These are phyloP conservation scores for Nicotiana undulata DNA, from an alignment of 257 asterid species.

Conservation along the genomic window DNA sequence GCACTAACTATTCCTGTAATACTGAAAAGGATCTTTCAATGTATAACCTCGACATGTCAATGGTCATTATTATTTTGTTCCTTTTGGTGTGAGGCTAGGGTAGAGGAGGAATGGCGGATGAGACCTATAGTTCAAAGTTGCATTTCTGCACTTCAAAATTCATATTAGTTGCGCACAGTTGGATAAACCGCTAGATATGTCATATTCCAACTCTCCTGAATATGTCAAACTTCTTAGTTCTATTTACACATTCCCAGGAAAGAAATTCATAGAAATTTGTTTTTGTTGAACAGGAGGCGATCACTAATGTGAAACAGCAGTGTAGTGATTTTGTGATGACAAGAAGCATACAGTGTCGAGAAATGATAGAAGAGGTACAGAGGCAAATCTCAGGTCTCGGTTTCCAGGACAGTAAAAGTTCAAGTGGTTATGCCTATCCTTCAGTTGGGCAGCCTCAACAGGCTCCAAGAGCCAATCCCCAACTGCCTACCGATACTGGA, in stretches of 20 bases:
- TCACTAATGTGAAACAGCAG: conserved; percentile 78
- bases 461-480: conserved; percentile 50
- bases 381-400: conserved; percentile 78
- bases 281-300: conserved; percentile 65
- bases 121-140: neutral
- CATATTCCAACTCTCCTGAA: neutral
- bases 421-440: conserved; percentile 43
- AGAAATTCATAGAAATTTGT: neutral
- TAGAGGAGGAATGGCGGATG: neutral
- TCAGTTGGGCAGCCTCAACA: conserved; percentile 46
- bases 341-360: conserved; percentile 88
- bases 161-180: neutral
- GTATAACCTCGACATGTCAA: neutral
- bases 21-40: neutral
- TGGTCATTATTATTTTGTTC: neutral
- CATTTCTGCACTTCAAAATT: neutral
- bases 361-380: conserved; percentile 90
- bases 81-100: neutral
- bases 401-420: conserved; percentile 62
- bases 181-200: neutral
- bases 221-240: neutral
- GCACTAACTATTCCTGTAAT: neutral
- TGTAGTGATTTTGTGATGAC: conserved; percentile 96
- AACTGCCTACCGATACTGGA: conserved; percentile 11
- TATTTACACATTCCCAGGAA: neutral